Evolutionary conservation across 345 rosid species (phyloP).

Genomic region (Arabidopsis thaliana): TAIR10.1 NC_003070.9:5942001-5942500

Average conservation of each 20-base stretch:
- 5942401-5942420: constrained; percentile 81
- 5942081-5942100: neutral
- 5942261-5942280: constrained; percentile 20
- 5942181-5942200: constrained; percentile 3
- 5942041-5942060: constrained; percentile 4
- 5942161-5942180: neutral
- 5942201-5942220: constrained; percentile 24
- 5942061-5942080: neutral
- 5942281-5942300: constrained; percentile 15
- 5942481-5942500: neutral
- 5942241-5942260: constrained; percentile 25
- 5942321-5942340: neutral
- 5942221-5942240: neutral
- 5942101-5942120: constrained; percentile 20
- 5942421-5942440: constrained; percentile 84
- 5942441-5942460: constrained; percentile 52
- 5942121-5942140: constrained; percentile 43
- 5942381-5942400: constrained; percentile 68
- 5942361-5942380: constrained; percentile 26
- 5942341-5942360: neutral
- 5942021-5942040: neutral
- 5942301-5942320: neutral
- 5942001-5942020: neutral
- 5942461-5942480: neutral
- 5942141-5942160: constrained; percentile 4